phyloP scores from a whole-genome alignment of 2,329 filamentous ascomycete species.

The Colletotrichum australisinense region DNA sequence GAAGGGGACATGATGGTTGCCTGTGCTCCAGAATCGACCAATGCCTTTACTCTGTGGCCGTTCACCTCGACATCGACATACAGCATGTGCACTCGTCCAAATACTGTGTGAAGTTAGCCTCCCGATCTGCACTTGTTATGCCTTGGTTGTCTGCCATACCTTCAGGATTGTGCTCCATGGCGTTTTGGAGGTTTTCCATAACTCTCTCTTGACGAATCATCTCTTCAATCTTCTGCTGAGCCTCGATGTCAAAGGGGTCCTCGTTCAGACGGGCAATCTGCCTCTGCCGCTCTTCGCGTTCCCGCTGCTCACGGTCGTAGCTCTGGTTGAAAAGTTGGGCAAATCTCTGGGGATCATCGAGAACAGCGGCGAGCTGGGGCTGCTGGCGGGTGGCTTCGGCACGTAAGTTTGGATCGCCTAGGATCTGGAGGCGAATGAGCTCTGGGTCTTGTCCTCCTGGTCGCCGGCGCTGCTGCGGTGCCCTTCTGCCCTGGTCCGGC shows the following conservation, averaged over 20 bases:
- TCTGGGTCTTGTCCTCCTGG: conserved; percentile 74
- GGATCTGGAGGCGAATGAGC: conserved; percentile 82
- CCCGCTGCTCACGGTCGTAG: conserved; percentile 76
- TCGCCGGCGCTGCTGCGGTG: conserved; percentile 47
- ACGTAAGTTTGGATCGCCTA: conserved; percentile 81
- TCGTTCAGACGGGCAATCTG: conserved; percentile 89
- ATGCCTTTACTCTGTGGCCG: conserved; percentile 89
- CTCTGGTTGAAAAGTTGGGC: conserved; percentile 76
- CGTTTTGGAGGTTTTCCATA: conserved; percentile 94
- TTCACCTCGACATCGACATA: conserved; percentile 98
- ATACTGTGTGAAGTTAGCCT: conserved; percentile 68
- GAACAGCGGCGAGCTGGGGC: conserved; percentile 80
- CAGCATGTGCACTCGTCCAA: conserved; percentile 94
- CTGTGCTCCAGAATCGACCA: conserved; percentile 97
- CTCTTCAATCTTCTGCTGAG: conserved; percentile 92
- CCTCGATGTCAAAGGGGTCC: conserved; percentile 93
- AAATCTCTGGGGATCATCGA: conserved; percentile 83
- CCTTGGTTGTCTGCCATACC: conserved; percentile 65
- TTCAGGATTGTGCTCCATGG: conserved; percentile 97
- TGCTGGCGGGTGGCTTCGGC: conserved; percentile 77
- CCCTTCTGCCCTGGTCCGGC: conserved; percentile 49
- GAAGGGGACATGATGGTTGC: conserved; percentile 98
- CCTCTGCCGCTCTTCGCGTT: conserved; percentile 81
- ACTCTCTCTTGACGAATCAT: conserved; percentile 96
- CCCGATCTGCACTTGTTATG: not conserved